Conservation (phyloP, 345 rosid species). For the Chamaenerion angustifolium region DNA sequence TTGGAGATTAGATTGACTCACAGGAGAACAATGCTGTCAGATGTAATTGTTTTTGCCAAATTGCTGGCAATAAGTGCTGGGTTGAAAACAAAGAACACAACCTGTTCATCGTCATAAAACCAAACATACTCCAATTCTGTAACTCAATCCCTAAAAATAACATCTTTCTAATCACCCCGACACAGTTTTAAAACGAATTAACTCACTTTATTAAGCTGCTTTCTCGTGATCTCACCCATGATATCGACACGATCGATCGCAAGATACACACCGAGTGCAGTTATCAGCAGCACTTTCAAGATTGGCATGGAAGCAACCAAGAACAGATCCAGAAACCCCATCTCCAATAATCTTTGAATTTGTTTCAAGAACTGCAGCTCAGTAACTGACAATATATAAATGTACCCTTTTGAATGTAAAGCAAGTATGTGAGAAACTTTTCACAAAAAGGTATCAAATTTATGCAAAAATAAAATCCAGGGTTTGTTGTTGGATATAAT, state of each 20-base stretch:
- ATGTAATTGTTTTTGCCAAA: slow-evolving; percentile 25
- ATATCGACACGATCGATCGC: slow-evolving; percentile 16
- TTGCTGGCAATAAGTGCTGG: slow-evolving; percentile 25
- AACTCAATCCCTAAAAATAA: too few species aligned
- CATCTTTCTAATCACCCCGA: too few species aligned
- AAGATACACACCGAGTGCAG: slow-evolving; percentile 15
- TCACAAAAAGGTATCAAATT: too few species aligned
- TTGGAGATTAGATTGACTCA: too few species aligned
- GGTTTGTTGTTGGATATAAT: too few species aligned
- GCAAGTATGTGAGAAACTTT: too few species aligned
- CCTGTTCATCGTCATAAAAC: slow-evolving; percentile 5
- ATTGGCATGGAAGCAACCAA: slow-evolving; percentile 21
- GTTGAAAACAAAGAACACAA: slow-evolving; percentile 24
- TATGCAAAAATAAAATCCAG: too few species aligned
- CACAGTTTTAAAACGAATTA: too few species aligned
- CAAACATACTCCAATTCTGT: too few species aligned
- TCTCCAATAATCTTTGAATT: background rate
- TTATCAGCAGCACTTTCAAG: slow-evolving; percentile 22
- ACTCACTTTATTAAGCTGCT: slow-evolving; percentile 13
- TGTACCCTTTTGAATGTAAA: too few species aligned
- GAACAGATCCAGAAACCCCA: slow-evolving; percentile 19
- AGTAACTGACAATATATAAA: too few species aligned
- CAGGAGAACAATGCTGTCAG: slow-evolving; percentile 14
- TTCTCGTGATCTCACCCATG: slow-evolving; percentile 11
- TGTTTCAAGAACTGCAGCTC: too few species aligned